Percentiles rank a stretch among this genome's conserved stretches.
These are phyloP conservation scores for Fraxinus sp. DNA, from an alignment of 305 asterid species.

Conservation along the genomic window DNA sequence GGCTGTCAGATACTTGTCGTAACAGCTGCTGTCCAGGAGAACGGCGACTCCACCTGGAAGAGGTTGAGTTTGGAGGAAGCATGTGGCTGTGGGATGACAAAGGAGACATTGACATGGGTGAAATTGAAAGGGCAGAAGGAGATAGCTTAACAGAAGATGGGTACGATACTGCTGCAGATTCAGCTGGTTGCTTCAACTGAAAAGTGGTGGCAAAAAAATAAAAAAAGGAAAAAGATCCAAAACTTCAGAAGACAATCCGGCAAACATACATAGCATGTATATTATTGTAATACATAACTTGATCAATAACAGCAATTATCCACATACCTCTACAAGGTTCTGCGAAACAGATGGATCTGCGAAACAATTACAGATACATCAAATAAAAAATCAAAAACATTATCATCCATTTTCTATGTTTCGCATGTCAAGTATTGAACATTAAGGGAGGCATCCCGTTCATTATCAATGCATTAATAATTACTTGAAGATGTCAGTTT, in stretches of 20 bases:
- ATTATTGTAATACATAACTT: constrained; percentile 17
- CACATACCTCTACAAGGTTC: constrained; percentile 44
- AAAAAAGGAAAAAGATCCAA: not conserved
- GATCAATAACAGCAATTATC: constrained; percentile 16
- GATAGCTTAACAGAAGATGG: constrained; percentile 70
- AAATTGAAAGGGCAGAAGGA: constrained; percentile 72
- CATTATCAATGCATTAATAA: not conserved
- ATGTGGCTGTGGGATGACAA: constrained; percentile 64
- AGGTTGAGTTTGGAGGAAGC: constrained; percentile 68
- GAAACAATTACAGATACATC: constrained; percentile 9
- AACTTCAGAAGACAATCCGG: not conserved
- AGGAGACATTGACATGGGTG: constrained; percentile 69
- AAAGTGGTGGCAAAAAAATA: constrained; percentile 7
- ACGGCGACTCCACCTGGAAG: constrained; percentile 67
- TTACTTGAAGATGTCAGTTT: not conserved
- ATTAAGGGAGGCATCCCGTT: not conserved
- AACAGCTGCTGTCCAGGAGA: constrained; percentile 68
- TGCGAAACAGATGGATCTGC: constrained; percentile 49
- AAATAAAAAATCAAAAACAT: not conserved
- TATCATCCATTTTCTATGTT: not conserved
- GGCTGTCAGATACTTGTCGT: constrained; percentile 73
- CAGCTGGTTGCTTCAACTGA: constrained; percentile 65
- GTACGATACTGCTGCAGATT: constrained; percentile 52
- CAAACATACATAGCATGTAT: constrained; percentile 10
- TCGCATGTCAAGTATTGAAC: not conserved